phyloP scores from a whole-genome alignment of 208 protist genomes.

The Crithidia fasciculata region DNA sequence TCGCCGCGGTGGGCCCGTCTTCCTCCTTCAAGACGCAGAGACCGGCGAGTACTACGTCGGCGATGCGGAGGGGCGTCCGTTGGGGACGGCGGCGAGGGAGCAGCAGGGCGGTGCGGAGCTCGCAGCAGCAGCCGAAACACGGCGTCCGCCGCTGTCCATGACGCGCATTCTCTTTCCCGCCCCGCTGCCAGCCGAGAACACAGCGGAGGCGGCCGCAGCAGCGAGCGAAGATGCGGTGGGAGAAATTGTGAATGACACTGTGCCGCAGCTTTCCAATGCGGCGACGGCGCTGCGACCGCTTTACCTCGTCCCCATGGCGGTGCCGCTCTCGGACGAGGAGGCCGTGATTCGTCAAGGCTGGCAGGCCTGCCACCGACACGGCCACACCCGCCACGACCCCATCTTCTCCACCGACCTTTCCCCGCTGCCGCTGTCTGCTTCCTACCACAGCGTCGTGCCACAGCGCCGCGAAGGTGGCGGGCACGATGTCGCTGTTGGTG shows the following conservation, averaged over 20 bases:
- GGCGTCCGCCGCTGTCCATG: slow-evolving; percentile 39
- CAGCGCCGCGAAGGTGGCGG: neutral
- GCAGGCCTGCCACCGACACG: slow-evolving; percentile 37
- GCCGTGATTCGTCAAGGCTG: slow-evolving; percentile 25
- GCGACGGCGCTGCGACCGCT: slow-evolving; percentile 30
- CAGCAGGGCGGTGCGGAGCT: neutral
- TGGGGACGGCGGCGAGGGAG: neutral
- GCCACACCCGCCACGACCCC: slow-evolving; percentile 28
- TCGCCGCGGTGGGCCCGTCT: slow-evolving; percentile 41
- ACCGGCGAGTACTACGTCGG: slow-evolving; percentile 43
- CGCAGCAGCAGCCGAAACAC: neutral
- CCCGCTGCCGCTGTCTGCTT: slow-evolving; percentile 23
- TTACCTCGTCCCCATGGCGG: slow-evolving; percentile 50
- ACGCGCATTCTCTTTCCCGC: slow-evolving; percentile 57
- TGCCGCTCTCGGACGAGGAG: slow-evolving; percentile 32
- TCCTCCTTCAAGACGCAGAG: slow-evolving; percentile 37
- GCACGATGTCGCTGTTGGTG: too few relatives aligned
- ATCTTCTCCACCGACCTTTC: slow-evolving; percentile 26
- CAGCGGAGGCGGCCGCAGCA: neutral
- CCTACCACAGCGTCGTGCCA: slow-evolving; percentile 31
- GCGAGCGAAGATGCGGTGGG: neutral
- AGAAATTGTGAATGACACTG: too few relatives aligned
- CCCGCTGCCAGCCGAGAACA: neutral
- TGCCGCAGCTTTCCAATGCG: too few relatives aligned
- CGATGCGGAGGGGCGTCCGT: slow-evolving; percentile 22